phyloP scores from a whole-genome alignment of 495 filamentous ascomycete genomes.

The Halenospora varia region DNA sequence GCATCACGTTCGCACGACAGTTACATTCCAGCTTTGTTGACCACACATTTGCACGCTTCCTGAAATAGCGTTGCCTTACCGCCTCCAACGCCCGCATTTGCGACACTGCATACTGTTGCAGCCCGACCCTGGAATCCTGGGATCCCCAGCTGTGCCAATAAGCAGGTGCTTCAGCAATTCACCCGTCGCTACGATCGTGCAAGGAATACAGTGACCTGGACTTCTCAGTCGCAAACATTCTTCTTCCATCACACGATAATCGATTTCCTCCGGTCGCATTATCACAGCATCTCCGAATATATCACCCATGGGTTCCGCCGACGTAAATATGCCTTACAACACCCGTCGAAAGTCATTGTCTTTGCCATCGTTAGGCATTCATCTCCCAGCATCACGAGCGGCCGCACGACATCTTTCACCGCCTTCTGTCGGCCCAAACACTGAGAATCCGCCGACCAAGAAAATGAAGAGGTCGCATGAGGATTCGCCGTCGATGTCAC shows the following conservation, averaged over 20 bases:
- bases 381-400: constrained; percentile 71
- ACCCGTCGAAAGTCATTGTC: constrained; percentile 96
- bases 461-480: constrained; percentile 81
- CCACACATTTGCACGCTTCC: constrained; percentile 2
- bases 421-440: constrained; percentile 50
- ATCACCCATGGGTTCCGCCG: constrained; percentile 4
- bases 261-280: not conserved
- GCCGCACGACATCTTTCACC: constrained; percentile 50
- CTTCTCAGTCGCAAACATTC: constrained; percentile 10
- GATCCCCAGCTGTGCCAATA: not conserved
- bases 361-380: constrained; percentile 87
- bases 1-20: not conserved
- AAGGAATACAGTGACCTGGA: constrained; percentile 11
- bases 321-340: constrained; percentile 82
- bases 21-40: not conserved
- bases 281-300: not conserved
- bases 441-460: constrained; percentile 66
- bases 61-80: constrained; percentile 16
- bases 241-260: not conserved
- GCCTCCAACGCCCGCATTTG: constrained; percentile 6
- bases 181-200: constrained; percentile 15
- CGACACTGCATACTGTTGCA: not conserved
- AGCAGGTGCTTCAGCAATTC: constrained; percentile 1
- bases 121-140: constrained; percentile 9
- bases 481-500: constrained; percentile 50